Evolutionary conservation across 108 stramenopile genomes (phyloP).

Genomic region (Discostella stelligeroides): DNA sequence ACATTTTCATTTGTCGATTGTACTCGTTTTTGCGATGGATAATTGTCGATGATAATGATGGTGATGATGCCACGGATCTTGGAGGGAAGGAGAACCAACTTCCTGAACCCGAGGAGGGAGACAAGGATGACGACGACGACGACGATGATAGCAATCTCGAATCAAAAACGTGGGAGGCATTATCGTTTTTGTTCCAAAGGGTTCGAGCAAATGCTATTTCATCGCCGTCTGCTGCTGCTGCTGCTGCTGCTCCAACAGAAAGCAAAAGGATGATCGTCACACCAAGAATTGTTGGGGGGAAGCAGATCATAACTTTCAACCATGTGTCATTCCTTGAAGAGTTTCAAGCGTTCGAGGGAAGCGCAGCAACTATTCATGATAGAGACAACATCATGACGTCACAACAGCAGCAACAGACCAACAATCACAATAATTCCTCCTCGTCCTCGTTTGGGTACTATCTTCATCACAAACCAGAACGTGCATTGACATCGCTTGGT

Average conservation of each 20-base stretch:
- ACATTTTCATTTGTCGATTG: conserved; percentile 44
- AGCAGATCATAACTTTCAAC: conserved; percentile 36
- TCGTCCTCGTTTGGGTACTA: conserved; percentile 38
- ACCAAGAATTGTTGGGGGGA: conserved; percentile 40
- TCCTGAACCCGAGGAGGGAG: background rate
- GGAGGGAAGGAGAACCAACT: background rate
- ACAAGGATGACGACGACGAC: conserved; percentile 17
- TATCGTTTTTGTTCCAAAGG: conserved; percentile 43
- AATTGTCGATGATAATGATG: background rate
- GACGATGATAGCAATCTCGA: conserved; percentile 16
- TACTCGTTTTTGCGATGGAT: conserved; percentile 39
- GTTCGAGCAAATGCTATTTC: background rate
- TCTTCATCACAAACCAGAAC: conserved; percentile 44
- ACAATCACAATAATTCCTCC: background rate
- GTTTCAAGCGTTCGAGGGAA: conserved; percentile 21
- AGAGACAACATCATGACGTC: background rate
- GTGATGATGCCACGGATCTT: background rate
- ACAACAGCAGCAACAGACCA: background rate
- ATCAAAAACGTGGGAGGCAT: conserved; percentile 30
- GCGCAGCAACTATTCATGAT: background rate
- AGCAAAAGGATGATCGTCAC: conserved; percentile 2
- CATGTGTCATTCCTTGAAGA: conserved; percentile 40
- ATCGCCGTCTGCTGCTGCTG: too few species aligned
- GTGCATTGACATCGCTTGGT: conserved; percentile 44
- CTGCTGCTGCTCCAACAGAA: too few species aligned